These are phyloP conservation scores for Pseudogymnoascus sp. DNA, from an alignment of 2,329 filamentous ascomycete species.

Conservation along the genomic window DNA sequence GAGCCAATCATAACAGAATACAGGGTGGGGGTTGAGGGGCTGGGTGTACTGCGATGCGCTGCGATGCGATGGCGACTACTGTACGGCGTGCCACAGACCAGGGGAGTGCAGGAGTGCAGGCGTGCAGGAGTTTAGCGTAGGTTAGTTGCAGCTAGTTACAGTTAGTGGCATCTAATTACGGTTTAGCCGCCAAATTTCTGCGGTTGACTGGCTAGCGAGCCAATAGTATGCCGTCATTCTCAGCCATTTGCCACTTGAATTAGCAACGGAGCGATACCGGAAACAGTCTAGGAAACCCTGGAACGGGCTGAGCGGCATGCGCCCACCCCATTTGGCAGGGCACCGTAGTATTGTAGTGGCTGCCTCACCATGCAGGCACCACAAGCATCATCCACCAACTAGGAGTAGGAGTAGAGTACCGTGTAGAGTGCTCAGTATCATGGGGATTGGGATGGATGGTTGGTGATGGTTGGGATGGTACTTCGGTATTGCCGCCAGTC, in stretches of 20 bases:
- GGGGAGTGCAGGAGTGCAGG: background rate
- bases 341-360: background rate
- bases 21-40: background rate
- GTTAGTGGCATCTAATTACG: background rate
- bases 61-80: background rate
- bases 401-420: too few species aligned
- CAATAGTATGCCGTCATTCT: background rate
- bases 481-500: constrained; percentile 4
- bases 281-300: constrained; percentile 1
- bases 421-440: too few species aligned
- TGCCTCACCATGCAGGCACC: background rate
- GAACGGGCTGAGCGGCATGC: constrained; percentile 5
- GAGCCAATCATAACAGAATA: background rate
- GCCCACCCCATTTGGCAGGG: constrained; percentile 1
- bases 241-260: background rate
- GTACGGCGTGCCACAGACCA: constrained; percentile 6
- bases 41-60: background rate
- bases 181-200: background rate
- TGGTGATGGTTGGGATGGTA: background rate
- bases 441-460: background rate
- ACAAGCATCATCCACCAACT: background rate
- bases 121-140: too few species aligned
- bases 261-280: constrained; percentile 1
- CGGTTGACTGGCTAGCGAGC: background rate
- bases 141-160: background rate